Percentiles rank a stretch among this genome's conserved stretches.
These are phyloP conservation scores for Starmera stellimalicola DNA, from an alignment of 1,139 yeast genomes.

Conservation along the genomic window DNA sequence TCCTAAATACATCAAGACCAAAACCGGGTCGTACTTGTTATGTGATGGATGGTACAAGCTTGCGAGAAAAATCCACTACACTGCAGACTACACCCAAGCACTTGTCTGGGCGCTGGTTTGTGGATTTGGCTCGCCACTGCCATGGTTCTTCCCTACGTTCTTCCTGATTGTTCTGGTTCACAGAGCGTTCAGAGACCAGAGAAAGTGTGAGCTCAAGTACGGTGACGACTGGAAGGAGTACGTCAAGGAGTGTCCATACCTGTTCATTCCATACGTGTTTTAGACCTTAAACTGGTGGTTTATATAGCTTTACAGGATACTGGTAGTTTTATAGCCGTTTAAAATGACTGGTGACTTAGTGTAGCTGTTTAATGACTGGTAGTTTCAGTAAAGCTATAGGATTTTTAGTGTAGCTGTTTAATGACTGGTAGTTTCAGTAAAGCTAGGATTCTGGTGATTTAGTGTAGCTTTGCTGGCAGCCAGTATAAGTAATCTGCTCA, in stretches of 20 bases:
- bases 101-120: conserved; percentile 88
- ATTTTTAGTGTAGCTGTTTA: too few species aligned
- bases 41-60: conserved; percentile 91
- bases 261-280: conserved; percentile 79
- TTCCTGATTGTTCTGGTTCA: conserved; percentile 81
- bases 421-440: too few species aligned
- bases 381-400: too few species aligned
- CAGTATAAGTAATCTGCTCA: too few species aligned
- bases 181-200: conserved; percentile 79
- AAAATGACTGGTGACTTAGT: too few species aligned
- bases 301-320: too few species aligned
- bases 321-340: too few species aligned
- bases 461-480: too few species aligned
- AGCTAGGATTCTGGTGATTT: too few species aligned
- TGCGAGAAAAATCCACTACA: conserved; percentile 91
- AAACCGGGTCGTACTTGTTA: conserved; percentile 72
- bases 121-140: conserved; percentile 81
- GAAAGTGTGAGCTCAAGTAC: conserved; percentile 76
- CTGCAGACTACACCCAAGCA: conserved; percentile 87
- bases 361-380: too few species aligned
- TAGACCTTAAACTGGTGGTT: too few species aligned
- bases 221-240: conserved; percentile 92
- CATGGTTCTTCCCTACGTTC: conserved; percentile 93
- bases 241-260: conserved; percentile 79
- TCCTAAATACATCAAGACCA: conserved; percentile 79